A percentile compares a stretch with the other conserved stretches of the same genome.
phyloP scores from a whole-genome alignment of 805 yeast species.

The Suhomyces vadensis region DNA sequence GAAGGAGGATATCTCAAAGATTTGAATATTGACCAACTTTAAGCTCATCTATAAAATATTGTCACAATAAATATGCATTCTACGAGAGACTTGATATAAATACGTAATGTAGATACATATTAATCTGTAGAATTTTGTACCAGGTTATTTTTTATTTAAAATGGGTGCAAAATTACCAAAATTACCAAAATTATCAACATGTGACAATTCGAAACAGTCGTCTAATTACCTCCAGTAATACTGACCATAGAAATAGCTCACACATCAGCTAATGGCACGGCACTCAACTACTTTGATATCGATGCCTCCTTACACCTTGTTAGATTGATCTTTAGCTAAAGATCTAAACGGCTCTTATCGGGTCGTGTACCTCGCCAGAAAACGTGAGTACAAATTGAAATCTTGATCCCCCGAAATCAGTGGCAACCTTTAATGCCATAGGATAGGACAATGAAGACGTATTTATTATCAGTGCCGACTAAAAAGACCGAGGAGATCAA shows the following conservation, averaged over 20 bases:
- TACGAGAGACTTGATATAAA: too few relatives aligned
- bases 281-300: too few relatives aligned
- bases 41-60: background rate
- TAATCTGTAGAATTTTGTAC: too few relatives aligned
- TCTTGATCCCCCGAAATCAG: background rate
- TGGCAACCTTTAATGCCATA: background rate
- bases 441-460: constrained; percentile 23
- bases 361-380: background rate
- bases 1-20: constrained; percentile 11
- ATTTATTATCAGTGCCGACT: constrained; percentile 20
- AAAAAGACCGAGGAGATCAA: constrained; percentile 59
- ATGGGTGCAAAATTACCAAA: background rate
- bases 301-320: too few relatives aligned
- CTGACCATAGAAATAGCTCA: too few relatives aligned
- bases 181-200: background rate
- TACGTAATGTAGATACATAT: too few relatives aligned
- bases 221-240: too few relatives aligned
- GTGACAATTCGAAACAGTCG: background rate
- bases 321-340: too few relatives aligned
- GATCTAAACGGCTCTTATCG: too few relatives aligned
- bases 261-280: too few relatives aligned
- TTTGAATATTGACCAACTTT: background rate
- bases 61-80: too few relatives aligned
- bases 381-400: constrained; percentile 1
- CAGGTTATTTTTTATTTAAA: too few relatives aligned